Evolutionary conservation across 768 basidiomycete species (phyloP).

Genomic region (Antrodiella citrinella): DNA sequence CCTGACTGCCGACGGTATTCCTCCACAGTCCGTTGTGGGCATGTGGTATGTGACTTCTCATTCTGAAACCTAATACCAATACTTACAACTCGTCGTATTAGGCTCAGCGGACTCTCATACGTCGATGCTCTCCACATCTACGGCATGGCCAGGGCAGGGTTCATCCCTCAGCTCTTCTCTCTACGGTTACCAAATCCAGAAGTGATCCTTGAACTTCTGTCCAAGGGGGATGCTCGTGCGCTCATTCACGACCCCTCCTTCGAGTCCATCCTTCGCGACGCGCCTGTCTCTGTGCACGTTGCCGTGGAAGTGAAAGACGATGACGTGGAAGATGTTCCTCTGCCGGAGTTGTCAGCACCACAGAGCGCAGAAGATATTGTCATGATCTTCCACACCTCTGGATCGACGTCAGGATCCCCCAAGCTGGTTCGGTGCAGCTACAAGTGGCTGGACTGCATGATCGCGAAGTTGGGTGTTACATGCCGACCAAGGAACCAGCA

Average conservation of each 20-base stretch:
- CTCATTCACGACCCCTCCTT: conserved; percentile 60
- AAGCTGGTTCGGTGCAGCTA: conserved; percentile 70
- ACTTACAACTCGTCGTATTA: conserved; percentile 19
- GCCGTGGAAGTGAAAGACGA: conserved; percentile 34
- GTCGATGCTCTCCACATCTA: conserved; percentile 63
- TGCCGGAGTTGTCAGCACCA: conserved; percentile 35
- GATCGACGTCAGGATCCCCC: conserved; percentile 78
- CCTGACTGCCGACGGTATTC: conserved; percentile 35
- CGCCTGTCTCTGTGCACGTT: conserved; percentile 42
- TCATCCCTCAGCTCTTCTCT: conserved; percentile 68
- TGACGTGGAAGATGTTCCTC: conserved; percentile 26
- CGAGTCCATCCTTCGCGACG: conserved; percentile 30
- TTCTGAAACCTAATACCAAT: background rate
- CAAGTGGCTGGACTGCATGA: conserved; percentile 54
- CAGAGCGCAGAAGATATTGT: conserved; percentile 34
- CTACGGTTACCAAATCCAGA: conserved; percentile 60
- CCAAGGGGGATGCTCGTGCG: conserved; percentile 47
- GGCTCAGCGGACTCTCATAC: conserved; percentile 66
- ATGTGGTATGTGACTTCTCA: conserved; percentile 65
- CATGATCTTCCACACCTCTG: conserved; percentile 75
- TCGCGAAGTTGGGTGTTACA: conserved; percentile 51
- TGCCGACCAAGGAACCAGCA: conserved; percentile 38
- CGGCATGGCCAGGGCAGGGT: conserved; percentile 64
- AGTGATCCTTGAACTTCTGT: conserved; percentile 59
- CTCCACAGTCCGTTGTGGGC: conserved; percentile 49